These are phyloP conservation scores for Talaromyces liani DNA, from an alignment of 495 filamentous ascomycete genomes.

Conservation along the genomic window DNA sequence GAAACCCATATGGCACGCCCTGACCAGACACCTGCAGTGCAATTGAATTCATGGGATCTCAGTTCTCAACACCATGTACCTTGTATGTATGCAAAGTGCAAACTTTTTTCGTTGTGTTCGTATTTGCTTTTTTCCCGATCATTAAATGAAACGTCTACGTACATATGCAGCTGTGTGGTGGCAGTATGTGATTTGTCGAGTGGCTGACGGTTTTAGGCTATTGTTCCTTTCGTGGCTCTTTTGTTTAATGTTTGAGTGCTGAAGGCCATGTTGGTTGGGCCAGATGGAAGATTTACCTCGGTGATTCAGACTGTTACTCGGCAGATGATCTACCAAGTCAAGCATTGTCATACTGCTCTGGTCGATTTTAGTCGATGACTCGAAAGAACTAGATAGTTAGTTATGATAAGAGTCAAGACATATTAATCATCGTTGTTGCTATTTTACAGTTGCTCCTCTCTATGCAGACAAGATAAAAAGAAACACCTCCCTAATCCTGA, in stretches of 20 bases:
- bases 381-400: too few species aligned
- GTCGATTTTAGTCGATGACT: too few species aligned
- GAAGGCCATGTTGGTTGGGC: neutral
- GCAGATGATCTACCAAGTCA: neutral
- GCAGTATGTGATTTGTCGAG: neutral
- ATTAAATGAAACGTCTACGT: neutral
- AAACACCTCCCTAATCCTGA: neutral
- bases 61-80: neutral
- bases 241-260: neutral
- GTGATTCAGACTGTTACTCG: neutral
- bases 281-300: neutral
- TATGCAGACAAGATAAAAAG: conserved; percentile 6
- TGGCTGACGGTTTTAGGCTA: neutral
- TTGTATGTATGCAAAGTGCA: neutral
- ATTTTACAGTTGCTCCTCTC: conserved; percentile 8
- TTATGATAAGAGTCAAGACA: neutral
- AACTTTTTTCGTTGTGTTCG: neutral
- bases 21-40: neutral
- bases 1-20: neutral
- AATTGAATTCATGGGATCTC: neutral
- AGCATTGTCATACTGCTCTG: too few species aligned
- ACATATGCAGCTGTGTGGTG: neutral
- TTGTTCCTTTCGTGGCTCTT: neutral
- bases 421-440: conserved; percentile 5
- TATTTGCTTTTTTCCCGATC: neutral